A percentile compares a stretch with the other conserved stretches of the same genome.
phyloP scores from a whole-genome alignment of 2,329 filamentous ascomycete genomes.

The Arthrobotrys sphaeroides region DNA sequence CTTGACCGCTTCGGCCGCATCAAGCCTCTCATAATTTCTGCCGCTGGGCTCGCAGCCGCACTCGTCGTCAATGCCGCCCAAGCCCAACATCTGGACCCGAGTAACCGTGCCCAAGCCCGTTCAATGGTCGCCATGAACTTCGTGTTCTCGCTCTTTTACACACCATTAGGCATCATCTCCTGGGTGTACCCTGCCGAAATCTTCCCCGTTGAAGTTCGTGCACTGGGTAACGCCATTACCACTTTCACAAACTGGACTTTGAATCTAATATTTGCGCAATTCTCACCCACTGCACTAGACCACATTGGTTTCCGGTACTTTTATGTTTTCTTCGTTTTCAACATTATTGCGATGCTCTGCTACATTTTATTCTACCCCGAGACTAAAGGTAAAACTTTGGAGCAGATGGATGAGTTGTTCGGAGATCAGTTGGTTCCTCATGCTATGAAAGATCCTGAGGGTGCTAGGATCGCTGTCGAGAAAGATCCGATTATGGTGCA shows the following conservation, averaged over 20 bases:
- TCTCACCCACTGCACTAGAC: slow-evolving; percentile 63
- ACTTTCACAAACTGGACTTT: slow-evolving; percentile 58
- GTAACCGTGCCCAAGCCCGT: slow-evolving; percentile 60
- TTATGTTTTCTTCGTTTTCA: slow-evolving; percentile 66
- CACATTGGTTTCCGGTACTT: slow-evolving; percentile 65
- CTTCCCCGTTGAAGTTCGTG: slow-evolving; percentile 75
- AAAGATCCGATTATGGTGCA: slow-evolving; percentile 22
- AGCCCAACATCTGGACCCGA: slow-evolving; percentile 63
- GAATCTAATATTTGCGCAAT: slow-evolving; percentile 65
- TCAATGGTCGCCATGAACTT: slow-evolving; percentile 70
- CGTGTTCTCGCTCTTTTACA: slow-evolving; percentile 68
- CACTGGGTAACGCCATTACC: slow-evolving; percentile 76
- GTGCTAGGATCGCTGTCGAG: slow-evolving; percentile 58
- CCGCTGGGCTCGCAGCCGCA: slow-evolving; percentile 67
- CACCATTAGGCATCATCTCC: slow-evolving; percentile 63
- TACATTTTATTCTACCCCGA: slow-evolving; percentile 56
- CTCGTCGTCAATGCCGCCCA: slow-evolving; percentile 70
- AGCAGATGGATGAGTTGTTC: slow-evolving; percentile 54
- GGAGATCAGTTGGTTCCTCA: slow-evolving; percentile 60
- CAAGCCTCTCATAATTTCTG: slow-evolving; percentile 67
- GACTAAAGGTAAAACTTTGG: slow-evolving; percentile 34
- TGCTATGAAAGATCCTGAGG: slow-evolving; percentile 60
- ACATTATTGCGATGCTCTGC: slow-evolving; percentile 62
- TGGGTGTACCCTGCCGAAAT: slow-evolving; percentile 78
- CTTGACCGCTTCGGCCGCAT: slow-evolving; percentile 67